Evolutionary conservation across 2,329 filamentous ascomycete genomes (phyloP), one percentile per base, ranked within the genome.

Genomic region (Talaromyces atroroseus): DNA sequence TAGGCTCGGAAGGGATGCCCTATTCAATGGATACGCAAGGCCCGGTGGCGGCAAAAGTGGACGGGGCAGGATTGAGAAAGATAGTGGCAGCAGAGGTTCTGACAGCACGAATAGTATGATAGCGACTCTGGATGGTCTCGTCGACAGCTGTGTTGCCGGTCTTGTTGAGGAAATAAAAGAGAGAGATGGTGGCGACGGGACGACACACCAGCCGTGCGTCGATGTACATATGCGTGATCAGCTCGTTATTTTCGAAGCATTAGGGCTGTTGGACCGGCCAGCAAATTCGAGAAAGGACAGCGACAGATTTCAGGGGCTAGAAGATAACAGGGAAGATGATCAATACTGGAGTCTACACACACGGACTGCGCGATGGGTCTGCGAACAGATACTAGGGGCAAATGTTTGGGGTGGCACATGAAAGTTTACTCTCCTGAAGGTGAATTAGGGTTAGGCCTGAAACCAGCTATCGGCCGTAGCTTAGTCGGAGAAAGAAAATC

Each of bases 151-250:
- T 3, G 71, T 76, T 2, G 64, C 68, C 1, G 70, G 76, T 10
- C 66, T 85, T 34, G 62, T 74, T 0, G 49, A 61, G 1, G 80
- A 84, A 57, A 66, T 81, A 46, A 73, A 69, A 0, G 56, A 51
- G 11, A 52, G 12, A 21, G 14, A 42, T 34, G 55, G 29, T 34
- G 24, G 29, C 32, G 55, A 49, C 29, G 18, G 3, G 23, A 40
- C 16, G 10, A 61, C 26, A 42, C 58, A 51, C 52, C 60, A 58
- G 52, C 76, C 78, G 0, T 80, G 75, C 61, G 76, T 83, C 3
- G 82, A 85, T 61, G 74, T 77, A 63, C 73, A 76, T 59, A 75
- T 83, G 76, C 70, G 79, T 45, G 83, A 85, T 65, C 82, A 85
- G 62, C 61, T 85, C 24, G 78, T 84, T 1, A 74, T 85, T 0